These are phyloP conservation scores for Cinnamomum chago DNA, from an alignment of 164 flowering plant genomes.

Conservation along the genomic window DNA sequence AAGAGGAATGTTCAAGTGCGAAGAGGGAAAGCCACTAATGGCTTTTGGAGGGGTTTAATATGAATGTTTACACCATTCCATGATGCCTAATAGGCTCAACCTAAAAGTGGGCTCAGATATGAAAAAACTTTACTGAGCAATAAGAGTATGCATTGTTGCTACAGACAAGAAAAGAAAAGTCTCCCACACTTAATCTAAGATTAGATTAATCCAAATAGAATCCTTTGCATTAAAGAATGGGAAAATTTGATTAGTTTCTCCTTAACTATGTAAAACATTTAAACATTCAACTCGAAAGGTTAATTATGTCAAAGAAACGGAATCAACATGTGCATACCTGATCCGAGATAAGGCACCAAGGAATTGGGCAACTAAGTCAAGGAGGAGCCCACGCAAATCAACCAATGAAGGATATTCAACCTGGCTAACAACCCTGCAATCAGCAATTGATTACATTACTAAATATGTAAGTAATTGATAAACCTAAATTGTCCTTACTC, in stretches of 20 bases:
- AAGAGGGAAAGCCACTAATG: too few species aligned
- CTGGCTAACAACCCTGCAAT: conserved; percentile 96
- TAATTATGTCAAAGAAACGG: not conserved
- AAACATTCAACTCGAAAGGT: not conserved
- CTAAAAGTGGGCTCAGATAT: not conserved
- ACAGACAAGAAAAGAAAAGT: not conserved
- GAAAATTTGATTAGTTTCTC: not conserved
- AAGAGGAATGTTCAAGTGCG: too few species aligned
- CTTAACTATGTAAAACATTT: not conserved
- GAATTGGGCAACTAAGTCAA: conserved; percentile 94
- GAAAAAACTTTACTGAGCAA: not conserved
- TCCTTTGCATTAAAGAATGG: not conserved
- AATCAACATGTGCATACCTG: conserved; percentile 46
- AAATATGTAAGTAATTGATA: too few species aligned
- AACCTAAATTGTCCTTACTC: too few species aligned
- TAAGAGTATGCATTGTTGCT: not conserved
- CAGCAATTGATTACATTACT: not conserved
- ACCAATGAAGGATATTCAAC: conserved; percentile 93
- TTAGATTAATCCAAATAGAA: not conserved
- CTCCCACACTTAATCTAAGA: not conserved
- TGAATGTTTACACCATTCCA: not conserved
- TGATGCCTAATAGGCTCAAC: not conserved
- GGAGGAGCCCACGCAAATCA: conserved; percentile 89
- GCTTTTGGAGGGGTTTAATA: not conserved
- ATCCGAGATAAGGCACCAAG: conserved; percentile 96